These are phyloP conservation scores for Neonectria hederae DNA, from an alignment of 2,329 filamentous ascomycete species.

Conservation along the genomic window DNA sequence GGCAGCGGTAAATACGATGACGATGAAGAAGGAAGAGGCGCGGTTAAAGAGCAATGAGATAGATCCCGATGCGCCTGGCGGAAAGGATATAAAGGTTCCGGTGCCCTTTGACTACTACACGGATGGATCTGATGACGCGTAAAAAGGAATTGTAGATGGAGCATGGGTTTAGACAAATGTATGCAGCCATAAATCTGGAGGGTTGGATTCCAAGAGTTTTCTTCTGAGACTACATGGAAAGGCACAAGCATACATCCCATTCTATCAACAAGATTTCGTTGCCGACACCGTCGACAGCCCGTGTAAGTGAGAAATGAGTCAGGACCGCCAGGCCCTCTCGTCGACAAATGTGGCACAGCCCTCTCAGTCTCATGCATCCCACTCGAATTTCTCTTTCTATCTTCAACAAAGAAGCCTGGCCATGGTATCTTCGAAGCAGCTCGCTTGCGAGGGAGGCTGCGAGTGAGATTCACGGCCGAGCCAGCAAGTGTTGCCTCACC, in stretches of 20 bases:
- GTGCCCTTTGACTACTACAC: constrained; percentile 49
- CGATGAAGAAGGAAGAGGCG: not conserved
- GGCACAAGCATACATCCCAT: not conserved
- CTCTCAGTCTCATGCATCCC: no score
- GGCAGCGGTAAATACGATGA: not conserved
- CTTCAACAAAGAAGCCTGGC: no score
- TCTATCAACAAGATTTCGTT: no score
- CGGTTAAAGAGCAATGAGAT: constrained; percentile 14
- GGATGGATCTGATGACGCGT: constrained; percentile 39
- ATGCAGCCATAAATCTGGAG: not conserved
- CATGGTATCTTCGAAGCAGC: no score
- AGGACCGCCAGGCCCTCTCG: no score
- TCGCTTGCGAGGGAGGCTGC: no score
- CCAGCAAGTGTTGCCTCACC: no score
- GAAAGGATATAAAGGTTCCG: constrained; percentile 44
- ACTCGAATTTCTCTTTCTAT: no score
- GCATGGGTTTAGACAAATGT: not conserved
- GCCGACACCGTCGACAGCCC: no score
- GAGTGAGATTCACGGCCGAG: no score
- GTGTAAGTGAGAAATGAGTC: no score
- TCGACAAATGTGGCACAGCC: no score
- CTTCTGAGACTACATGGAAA: not conserved
- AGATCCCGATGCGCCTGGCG: constrained; percentile 41
- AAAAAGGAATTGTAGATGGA: constrained; percentile 3
- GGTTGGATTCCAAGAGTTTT: not conserved